phyloP scores from a whole-genome alignment of 1,139 yeast genomes.

The Magnusiomyces paraingens region DNA sequence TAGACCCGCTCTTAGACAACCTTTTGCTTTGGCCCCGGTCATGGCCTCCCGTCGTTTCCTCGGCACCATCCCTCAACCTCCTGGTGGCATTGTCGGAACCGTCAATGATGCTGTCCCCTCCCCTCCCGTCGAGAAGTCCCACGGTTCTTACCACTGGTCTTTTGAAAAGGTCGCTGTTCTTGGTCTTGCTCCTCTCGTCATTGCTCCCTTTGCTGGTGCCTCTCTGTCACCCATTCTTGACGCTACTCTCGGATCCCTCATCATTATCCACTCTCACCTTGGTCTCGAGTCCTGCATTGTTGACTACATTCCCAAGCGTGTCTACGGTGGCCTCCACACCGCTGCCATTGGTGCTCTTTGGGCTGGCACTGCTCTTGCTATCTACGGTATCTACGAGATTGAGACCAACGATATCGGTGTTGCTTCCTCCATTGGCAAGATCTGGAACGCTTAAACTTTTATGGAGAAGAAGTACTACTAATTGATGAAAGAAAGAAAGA shows the following conservation, averaged over 20 bases:
- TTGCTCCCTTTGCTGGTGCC: slow-evolving; percentile 66
- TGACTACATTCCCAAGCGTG: slow-evolving; percentile 83
- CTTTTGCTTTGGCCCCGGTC: slow-evolving; percentile 69
- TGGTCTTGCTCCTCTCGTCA: slow-evolving; percentile 65
- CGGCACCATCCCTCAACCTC: slow-evolving; percentile 39
- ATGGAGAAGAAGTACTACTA: no score
- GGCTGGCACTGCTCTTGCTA: slow-evolving; percentile 61
- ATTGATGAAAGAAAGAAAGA: no score
- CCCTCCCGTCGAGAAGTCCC: slow-evolving; percentile 54
- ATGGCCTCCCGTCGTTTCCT: slow-evolving; percentile 42
- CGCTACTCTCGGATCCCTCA: slow-evolving; percentile 53
- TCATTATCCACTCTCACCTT: slow-evolving; percentile 68
- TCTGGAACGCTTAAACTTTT: slow-evolving; percentile 36
- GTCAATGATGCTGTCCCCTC: slow-evolving; percentile 74
- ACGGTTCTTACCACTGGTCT: slow-evolving; percentile 89
- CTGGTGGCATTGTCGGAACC: slow-evolving; percentile 46
- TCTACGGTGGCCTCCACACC: slow-evolving; percentile 66
- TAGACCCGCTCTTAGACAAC: slow-evolving; percentile 49
- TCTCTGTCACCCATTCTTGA: slow-evolving; percentile 62
- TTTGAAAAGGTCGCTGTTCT: slow-evolving; percentile 65
- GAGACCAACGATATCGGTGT: slow-evolving; percentile 61
- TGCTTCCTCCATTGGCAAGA: slow-evolving; percentile 35
- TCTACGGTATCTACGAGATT: slow-evolving; percentile 75
- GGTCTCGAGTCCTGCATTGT: slow-evolving; percentile 84
- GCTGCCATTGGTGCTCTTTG: slow-evolving; percentile 58